Percentiles rank a stretch among this genome's conserved stretches.
These are phyloP conservation scores for Beta corolliflora DNA, from an alignment of 179 eudicot genomes.

Conservation along the genomic window DNA sequence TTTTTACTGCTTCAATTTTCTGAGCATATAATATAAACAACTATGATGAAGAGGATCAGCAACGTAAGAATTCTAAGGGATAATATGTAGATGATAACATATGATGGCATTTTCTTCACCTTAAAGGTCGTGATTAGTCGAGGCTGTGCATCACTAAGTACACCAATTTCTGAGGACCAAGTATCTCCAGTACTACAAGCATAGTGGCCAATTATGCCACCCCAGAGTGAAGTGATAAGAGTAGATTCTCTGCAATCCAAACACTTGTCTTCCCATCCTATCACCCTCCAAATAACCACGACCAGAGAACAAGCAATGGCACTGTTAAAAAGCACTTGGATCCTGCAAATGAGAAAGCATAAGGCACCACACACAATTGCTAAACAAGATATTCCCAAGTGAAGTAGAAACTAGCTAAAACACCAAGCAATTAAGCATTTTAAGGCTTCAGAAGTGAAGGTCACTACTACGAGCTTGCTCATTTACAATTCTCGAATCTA, in stretches of 20 bases:
- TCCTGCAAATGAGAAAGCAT: constrained; percentile 46
- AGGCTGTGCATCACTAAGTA: constrained; percentile 83
- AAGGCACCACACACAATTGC: background rate
- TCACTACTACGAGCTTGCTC: background rate
- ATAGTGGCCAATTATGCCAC: constrained; percentile 92
- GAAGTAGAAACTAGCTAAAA: background rate
- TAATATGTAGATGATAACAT: background rate
- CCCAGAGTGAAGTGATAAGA: constrained; percentile 63
- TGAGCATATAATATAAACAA: background rate
- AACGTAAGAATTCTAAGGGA: background rate
- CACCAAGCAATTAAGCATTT: background rate
- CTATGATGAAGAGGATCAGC: background rate
- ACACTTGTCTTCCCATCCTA: constrained; percentile 72
- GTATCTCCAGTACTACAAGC: constrained; percentile 93
- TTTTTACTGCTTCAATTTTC: background rate
- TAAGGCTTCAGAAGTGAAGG: background rate
- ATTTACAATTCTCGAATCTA: background rate
- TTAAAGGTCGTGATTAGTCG: constrained; percentile 74
- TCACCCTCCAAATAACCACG: constrained; percentile 54
- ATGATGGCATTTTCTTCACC: constrained; percentile 21
- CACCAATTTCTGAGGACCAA: constrained; percentile 98
- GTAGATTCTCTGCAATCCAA: constrained; percentile 73
- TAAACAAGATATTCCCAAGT: constrained; percentile 32
- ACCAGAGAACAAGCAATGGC: constrained; percentile 61
- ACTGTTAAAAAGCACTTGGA: constrained; percentile 82